A percentile compares a stretch with the other conserved stretches of the same genome.
Conservation (phyloP, 495 filamentous ascomycete species). For the Penicillium samsonianum region DNA sequence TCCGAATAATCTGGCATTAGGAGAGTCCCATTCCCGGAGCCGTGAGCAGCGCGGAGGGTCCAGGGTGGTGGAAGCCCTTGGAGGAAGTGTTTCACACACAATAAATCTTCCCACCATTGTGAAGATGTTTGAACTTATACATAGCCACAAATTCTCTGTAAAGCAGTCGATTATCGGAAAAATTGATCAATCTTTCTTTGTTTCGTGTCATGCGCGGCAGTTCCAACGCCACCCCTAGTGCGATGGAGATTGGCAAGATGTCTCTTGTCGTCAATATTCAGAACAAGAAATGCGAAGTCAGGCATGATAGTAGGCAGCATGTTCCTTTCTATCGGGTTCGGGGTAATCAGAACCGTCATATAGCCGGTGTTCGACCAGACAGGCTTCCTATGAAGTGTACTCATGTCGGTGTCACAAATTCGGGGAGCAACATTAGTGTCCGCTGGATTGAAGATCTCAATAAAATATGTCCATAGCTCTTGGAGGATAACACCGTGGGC, state of each 20-base stretch:
- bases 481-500: constrained; percentile 80
- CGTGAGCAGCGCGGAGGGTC: constrained; percentile 60
- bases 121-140: not conserved
- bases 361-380: constrained; percentile 67
- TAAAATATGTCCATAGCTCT: constrained; percentile 62
- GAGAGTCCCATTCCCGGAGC: constrained; percentile 63
- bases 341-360: constrained; percentile 50
- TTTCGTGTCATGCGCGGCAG: constrained; percentile 65
- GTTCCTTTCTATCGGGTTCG: not conserved
- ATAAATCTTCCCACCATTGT: constrained; percentile 21
- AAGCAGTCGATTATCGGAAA: constrained; percentile 39
- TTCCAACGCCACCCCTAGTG: constrained; percentile 71
- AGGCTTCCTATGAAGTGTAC: not conserved
- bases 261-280: constrained; percentile 50
- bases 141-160: constrained; percentile 17
- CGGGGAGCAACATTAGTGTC: constrained; percentile 8
- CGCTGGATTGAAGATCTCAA: constrained; percentile 51
- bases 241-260: constrained; percentile 75
- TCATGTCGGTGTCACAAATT: constrained; percentile 15
- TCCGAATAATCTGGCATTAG: constrained; percentile 11
- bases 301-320: constrained; percentile 11
- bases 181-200: constrained; percentile 79
- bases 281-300: constrained; percentile 25
- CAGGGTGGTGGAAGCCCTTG: constrained; percentile 69
- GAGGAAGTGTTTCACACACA: constrained; percentile 71